Evolutionary conservation across 108 stramenopile species (phyloP).

Genomic region (Hondaea fermentalgiana): DNA sequence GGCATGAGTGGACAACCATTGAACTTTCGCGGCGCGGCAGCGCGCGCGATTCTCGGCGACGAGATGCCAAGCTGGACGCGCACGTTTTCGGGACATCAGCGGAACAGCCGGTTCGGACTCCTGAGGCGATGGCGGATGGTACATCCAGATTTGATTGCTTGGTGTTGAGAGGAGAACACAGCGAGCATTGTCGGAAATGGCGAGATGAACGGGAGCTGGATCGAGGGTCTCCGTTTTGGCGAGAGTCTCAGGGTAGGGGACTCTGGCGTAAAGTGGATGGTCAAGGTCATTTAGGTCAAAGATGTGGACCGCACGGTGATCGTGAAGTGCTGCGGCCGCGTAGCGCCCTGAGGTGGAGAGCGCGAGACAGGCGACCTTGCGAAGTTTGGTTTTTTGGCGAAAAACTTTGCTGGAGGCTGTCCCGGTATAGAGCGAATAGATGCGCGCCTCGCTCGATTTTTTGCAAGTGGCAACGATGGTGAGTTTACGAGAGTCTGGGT

Average conservation of each 20-base stretch:
- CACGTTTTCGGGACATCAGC: too few species aligned
- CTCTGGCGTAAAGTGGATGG: background rate
- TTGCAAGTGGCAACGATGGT: background rate
- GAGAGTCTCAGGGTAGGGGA: background rate
- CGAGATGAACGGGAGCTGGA: background rate
- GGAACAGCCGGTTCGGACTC: too few species aligned
- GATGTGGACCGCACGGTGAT: background rate
- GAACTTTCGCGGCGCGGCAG: background rate
- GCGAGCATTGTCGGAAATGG: background rate
- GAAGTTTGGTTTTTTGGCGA: background rate
- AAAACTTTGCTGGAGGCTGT: background rate
- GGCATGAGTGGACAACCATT: background rate
- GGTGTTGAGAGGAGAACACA: background rate
- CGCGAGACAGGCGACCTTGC: background rate
- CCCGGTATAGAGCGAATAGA: background rate
- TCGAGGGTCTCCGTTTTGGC: background rate
- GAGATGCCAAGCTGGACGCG: background rate
- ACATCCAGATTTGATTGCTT: background rate
- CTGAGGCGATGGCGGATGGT: background rate
- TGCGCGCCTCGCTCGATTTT: background rate
- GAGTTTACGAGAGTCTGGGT: background rate
- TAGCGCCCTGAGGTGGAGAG: background rate
- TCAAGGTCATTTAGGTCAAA: background rate
- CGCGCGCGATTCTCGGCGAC: background rate
- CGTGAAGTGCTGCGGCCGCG: background rate